These are phyloP conservation scores for Lactifluus rugatus DNA, from an alignment of 768 basidiomycete species.

Conservation along the genomic window DNA sequence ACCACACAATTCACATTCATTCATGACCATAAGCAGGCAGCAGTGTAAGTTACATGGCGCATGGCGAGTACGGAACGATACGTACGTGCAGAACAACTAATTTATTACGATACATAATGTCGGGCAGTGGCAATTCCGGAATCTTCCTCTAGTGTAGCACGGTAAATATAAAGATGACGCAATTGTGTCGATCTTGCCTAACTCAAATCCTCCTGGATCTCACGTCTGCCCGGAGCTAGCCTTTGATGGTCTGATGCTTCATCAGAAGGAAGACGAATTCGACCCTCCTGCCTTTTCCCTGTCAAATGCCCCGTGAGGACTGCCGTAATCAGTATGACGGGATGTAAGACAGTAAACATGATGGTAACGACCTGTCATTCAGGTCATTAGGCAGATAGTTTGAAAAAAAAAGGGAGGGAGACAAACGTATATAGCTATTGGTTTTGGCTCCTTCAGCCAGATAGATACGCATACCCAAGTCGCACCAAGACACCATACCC, in stretches of 20 bases:
- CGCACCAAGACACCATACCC: conserved; percentile 68
- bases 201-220: conserved; percentile 16
- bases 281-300: conserved; percentile 26
- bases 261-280: conserved; percentile 37
- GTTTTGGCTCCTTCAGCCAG: conserved; percentile 52
- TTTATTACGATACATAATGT: not conserved
- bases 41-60: too few species aligned
- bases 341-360: conserved; percentile 57
- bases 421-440: conserved; percentile 54
- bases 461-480: conserved; percentile 65
- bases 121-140: not conserved
- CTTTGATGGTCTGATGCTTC: conserved; percentile 18
- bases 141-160: not conserved
- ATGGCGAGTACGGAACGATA: not conserved
- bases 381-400: not conserved
- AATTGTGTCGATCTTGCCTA: not conserved
- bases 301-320: conserved; percentile 31
- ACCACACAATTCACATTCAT: not conserved
- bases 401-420: not conserved
- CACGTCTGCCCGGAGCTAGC: not conserved
- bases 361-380: conserved; percentile 44
- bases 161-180: not conserved
- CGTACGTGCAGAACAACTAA: not conserved
- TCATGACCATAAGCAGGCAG: not conserved
- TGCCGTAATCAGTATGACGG: conserved; percentile 44